A percentile compares a stretch with the other conserved stretches of the same genome.
These are phyloP conservation scores for Talaromyces rugulosus DNA, from an alignment of 2,329 filamentous ascomycete genomes.

Conservation along the genomic window DNA sequence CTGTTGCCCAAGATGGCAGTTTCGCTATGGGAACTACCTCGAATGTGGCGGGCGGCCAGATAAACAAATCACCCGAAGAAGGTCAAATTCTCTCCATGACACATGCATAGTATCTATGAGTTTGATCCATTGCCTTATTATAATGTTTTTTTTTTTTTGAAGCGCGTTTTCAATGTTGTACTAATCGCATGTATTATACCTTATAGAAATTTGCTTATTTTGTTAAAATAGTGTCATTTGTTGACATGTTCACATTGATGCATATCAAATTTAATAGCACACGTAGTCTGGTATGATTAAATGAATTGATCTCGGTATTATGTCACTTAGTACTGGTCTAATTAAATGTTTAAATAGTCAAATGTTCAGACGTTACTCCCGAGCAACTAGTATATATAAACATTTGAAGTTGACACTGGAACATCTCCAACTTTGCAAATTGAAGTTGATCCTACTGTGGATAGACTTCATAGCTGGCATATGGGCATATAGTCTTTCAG, in stretches of 20 bases:
- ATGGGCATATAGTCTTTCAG: no score
- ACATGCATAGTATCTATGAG: not conserved
- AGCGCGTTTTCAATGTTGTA: not conserved
- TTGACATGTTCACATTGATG: not conserved
- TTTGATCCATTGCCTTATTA: not conserved
- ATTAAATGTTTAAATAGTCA: no score
- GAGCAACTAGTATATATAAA: no score
- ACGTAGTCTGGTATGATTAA: not conserved
- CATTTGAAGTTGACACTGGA: no score
- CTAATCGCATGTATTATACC: not conserved
- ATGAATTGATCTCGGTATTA: no score
- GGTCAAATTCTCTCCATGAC: not conserved
- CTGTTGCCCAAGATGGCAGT: constrained; percentile 23
- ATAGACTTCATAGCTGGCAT: no score
- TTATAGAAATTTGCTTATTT: not conserved
- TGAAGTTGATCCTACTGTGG: no score
- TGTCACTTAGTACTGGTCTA: no score
- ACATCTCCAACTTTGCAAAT: no score
- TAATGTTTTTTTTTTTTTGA: not conserved
- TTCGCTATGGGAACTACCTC: constrained; percentile 22
- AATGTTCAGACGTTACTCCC: no score
- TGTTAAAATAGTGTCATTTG: not conserved
- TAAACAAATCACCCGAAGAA: not conserved
- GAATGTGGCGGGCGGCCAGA: constrained; percentile 10
- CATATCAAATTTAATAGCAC: not conserved